Evolutionary conservation across 805 yeast genomes (phyloP).

Genomic region (Barnettozyma populi): DNA sequence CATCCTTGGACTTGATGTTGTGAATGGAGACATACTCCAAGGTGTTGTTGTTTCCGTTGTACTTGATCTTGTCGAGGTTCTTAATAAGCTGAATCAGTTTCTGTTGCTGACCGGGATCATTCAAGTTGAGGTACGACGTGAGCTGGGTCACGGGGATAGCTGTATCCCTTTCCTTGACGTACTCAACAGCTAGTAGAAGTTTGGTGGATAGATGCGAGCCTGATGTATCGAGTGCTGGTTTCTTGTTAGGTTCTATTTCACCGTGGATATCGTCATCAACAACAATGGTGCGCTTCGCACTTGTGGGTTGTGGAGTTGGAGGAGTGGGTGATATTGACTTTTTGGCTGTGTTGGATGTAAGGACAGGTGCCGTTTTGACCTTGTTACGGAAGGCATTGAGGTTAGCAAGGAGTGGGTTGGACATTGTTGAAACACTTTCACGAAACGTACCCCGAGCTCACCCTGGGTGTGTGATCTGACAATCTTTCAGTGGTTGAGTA

Average conservation of each 20-base stretch:
- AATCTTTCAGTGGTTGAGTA: too few relatives aligned
- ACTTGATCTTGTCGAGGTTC: constrained; percentile 72
- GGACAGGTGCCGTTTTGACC: constrained; percentile 51
- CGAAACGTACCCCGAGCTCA: too few relatives aligned
- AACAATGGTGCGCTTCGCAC: constrained; percentile 6
- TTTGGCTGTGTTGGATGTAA: constrained; percentile 16
- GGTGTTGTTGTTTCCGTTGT: constrained; percentile 54
- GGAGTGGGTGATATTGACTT: constrained; percentile 9
- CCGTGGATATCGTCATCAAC: constrained; percentile 12
- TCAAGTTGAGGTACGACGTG: constrained; percentile 54
- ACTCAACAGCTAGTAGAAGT: constrained; percentile 86
- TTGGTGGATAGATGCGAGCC: constrained; percentile 75
- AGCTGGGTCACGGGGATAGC: constrained; percentile 66
- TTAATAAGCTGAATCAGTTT: constrained; percentile 67
- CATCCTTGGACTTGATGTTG: constrained; percentile 78
- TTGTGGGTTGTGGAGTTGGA: constrained; percentile 17
- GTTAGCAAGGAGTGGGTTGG: constrained; percentile 45
- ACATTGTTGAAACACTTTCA: constrained; percentile 12
- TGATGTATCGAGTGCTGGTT: constrained; percentile 26
- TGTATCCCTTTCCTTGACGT: constrained; percentile 61
- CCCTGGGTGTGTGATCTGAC: too few relatives aligned
- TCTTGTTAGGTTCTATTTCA: constrained; percentile 15
- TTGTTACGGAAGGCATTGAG: constrained; percentile 60
- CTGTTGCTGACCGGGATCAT: constrained; percentile 41
- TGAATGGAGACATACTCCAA: constrained; percentile 86